Evolutionary conservation across 805 yeast genomes (phyloP).

Genomic region (Cyberlindnera mrakii): DNA sequence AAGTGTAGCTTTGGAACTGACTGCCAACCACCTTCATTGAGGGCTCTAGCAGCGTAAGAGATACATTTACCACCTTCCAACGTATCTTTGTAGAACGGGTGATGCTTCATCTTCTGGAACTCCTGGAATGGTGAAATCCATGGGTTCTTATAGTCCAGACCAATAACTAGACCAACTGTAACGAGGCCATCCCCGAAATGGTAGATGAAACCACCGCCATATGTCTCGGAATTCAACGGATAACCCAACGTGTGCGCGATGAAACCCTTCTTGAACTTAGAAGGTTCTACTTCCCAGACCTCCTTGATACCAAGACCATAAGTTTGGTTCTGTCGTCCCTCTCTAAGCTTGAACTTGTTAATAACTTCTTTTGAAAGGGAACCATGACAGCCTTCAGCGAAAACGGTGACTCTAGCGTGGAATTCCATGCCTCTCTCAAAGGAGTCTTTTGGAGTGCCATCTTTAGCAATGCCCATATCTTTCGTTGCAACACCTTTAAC

Average conservation of each 20-base stretch:
- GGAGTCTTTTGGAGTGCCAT: conserved; percentile 71
- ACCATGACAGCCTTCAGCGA: conserved; percentile 99
- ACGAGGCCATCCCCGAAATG: conserved; percentile 94
- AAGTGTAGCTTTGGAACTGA: conserved; percentile 84
- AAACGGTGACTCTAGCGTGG: conserved; percentile 79
- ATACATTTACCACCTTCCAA: conserved; percentile 88
- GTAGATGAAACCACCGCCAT: conserved; percentile 97
- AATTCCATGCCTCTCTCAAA: conserved; percentile 98
- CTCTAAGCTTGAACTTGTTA: conserved; percentile 60
- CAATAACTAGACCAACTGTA: conserved; percentile 89
- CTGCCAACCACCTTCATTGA: conserved; percentile 96
- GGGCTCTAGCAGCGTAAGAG: conserved; percentile 91
- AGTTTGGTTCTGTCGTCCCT: conserved; percentile 67
- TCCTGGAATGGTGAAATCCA: conserved; percentile 94
- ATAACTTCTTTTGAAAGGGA: conserved; percentile 78
- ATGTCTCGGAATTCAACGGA: conserved; percentile 67
- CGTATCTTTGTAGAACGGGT: conserved; percentile 72
- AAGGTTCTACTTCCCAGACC: conserved; percentile 91
- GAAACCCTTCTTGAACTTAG: conserved; percentile 71
- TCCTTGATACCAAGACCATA: conserved; percentile 96
- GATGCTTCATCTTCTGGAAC: conserved; percentile 90
- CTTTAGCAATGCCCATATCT: conserved; percentile 78
- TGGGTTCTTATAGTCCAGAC: conserved; percentile 92
- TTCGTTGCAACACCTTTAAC: conserved; percentile 91
- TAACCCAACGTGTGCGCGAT: conserved; percentile 87